Evolutionary conservation across 2,329 filamentous ascomycete species (phyloP), one percentile per base, ranked within the genome.

Genomic region (Claviceps paspali): DNA sequence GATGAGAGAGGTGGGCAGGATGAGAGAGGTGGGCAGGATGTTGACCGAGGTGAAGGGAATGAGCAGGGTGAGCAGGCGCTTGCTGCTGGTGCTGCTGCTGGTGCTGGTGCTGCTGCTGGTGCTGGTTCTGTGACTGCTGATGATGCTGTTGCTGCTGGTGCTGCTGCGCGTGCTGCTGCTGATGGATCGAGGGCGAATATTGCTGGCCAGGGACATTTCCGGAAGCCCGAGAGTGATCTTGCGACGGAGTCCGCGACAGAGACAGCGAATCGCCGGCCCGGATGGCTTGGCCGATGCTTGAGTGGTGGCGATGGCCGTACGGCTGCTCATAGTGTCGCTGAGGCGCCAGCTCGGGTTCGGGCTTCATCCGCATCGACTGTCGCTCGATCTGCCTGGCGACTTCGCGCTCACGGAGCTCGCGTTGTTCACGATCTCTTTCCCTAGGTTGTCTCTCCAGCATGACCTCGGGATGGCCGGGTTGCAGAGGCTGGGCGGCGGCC

Each of bases 341-440:
- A 10, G 50, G 51, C 10, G 49, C 45, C n/a, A 51, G 49, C 31
- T 71, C 68, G 3, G 61, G 61, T 44, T 73, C 69, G 43, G 70
- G 65, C 50, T 72, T 71, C 33, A 70, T 48, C 11, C 52, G 49
- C 39, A 57, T 40, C n/a, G 53, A 41, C 32, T 52, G 53, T 11
- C 52, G 47, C 32, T 57, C 53, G 5, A 30, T 41, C 49, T 38
- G 7, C 40, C 38, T 24, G 11, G 35, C 21, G 3, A 36, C 28
- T 22, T 52, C 41, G 3, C 36, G 41, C 6, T 47, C 42, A 4
- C 43, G 36, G 8, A 31, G 24, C 8, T 44, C 43, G 3, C 40
- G 30, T 41, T 49, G 38, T 19, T 49, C 41, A n/a, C 39, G 42
- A 38, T 36, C 41, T 35, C 40, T 31, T 35, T 45, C 38, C 44